Base-by-base conservation (phyloP, 2,329 filamentous ascomycete genomes). In the Fusarium citri region DNA sequence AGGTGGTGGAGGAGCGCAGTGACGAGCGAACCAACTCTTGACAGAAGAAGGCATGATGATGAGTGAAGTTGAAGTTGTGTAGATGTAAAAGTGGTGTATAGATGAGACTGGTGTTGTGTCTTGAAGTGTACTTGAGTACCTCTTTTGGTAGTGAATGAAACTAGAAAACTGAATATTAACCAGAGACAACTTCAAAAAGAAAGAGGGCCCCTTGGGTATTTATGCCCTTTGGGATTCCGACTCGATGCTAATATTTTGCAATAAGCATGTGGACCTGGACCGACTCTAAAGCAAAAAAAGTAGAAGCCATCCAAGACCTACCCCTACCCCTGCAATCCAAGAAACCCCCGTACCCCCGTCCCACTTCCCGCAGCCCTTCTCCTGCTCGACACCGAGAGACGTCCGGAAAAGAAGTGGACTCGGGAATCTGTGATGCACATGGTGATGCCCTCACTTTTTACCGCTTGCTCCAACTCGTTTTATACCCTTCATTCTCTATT, bases 1-100 rank as follows among this genome's bases (percentile, higher is more conserved):
- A 47, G 80, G 79, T 3, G 80, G 80, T 20, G 78, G 78, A 56
- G 80, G 79, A 49, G 79, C 73, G 66, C 79, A 81, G 76, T 82
- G 80, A 65, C 80, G 80, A 50, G 79, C 77, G 64, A 81, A 81
- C 80, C 80, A 82, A 68, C 73, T 76, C 51, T 76, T 77, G 47
- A 67, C 73, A 53, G 72, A 62, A 34, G 78, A 80, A 64, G 78
- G 71, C 78, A 79, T 78, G 48, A 48, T 74, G 71, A 55, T 47
- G 23, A 30, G 37, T 22, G 47, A 46, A 26, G 34, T 23, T 22
- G 41, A 25, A 20, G 22, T 23, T 34, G 16, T 20, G 47, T 30
- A 30, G 66, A 41, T 49, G 26, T 40, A 8, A 11, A 23, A 43
- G 9, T 28, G 26, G 26, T 28, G 26, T 4, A 11, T 28, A 28